Conservation (phyloP, 2,329 filamentous ascomycete genomes). For the Colletotrichum truncatum region DNA sequence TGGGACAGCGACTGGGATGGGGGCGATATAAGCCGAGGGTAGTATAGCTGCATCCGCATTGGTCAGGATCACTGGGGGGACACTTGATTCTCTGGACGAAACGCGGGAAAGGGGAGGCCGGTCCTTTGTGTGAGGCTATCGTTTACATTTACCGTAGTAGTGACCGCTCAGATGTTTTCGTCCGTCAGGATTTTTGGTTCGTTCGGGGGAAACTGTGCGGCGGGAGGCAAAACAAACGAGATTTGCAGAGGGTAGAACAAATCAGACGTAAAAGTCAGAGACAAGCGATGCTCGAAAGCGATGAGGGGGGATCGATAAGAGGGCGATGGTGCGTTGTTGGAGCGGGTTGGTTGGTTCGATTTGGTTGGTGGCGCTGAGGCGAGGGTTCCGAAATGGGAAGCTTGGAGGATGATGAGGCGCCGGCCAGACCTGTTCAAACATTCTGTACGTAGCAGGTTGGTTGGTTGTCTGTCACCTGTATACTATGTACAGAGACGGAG, state of each 20-base stretch:
- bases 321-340: constrained; percentile 14
- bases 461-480: too few species aligned
- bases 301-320: background rate
- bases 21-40: background rate
- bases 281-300: background rate
- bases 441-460: too few species aligned
- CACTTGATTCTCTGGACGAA: constrained; percentile 20
- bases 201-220: background rate
- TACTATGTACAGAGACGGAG: too few species aligned
- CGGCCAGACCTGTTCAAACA: background rate
- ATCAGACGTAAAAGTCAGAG: constrained; percentile 5
- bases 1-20: background rate
- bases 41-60: background rate
- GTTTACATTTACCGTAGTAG: background rate
- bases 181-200: background rate
- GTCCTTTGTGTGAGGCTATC: background rate
- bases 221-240: constrained; percentile 11
- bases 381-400: constrained; percentile 3
- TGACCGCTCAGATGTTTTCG: constrained; percentile 16
- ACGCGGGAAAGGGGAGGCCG: constrained; percentile 25
- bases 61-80: background rate
- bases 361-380: background rate
- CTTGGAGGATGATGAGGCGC: background rate
- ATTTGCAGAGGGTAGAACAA: background rate
- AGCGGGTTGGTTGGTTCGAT: background rate